phyloP scores from a whole-genome alignment of 306 rosid species.

The Prunus mongolica region DNA sequence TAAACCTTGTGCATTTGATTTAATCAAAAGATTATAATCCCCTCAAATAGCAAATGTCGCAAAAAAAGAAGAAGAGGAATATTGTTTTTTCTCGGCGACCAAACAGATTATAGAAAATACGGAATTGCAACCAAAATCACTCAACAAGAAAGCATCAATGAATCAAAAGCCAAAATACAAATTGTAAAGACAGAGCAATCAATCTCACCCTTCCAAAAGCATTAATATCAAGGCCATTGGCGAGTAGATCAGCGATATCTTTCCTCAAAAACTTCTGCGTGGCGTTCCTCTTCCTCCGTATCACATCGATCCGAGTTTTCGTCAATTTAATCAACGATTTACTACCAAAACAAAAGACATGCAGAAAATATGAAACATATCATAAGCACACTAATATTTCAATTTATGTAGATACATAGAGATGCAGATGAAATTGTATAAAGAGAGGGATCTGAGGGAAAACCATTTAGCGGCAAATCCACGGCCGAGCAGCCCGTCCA shows the following conservation, averaged over 20 bases:
- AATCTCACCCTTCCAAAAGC: slow-evolving; percentile 79
- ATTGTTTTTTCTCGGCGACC: neutral
- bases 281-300: slow-evolving; percentile 90
- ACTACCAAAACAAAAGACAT: slow-evolving; percentile 32
- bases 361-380: neutral
- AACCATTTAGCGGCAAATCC: slow-evolving; percentile 85
- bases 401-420: neutral
- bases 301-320: slow-evolving; percentile 88
- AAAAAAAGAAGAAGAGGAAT: neutral
- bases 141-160: neutral
- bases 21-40: neutral
- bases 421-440: neutral
- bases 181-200: neutral
- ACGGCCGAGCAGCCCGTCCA: slow-evolving; percentile 84
- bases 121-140: slow-evolving; percentile 7
- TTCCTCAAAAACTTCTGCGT: slow-evolving; percentile 84
- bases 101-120: slow-evolving; percentile 5
- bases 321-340: slow-evolving; percentile 75
- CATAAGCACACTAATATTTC: neutral
- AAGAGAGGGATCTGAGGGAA: slow-evolving; percentile 25
- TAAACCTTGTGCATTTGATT: neutral
- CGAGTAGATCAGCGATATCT: slow-evolving; percentile 84
- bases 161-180: slow-evolving; percentile 6
- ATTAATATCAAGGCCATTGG: slow-evolving; percentile 66
- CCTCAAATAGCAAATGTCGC: neutral